A percentile compares a stretch with the other conserved stretches of the same genome.
phyloP scores from a whole-genome alignment of 177 flowering plant species.

The Vitis hybrid region DNA sequence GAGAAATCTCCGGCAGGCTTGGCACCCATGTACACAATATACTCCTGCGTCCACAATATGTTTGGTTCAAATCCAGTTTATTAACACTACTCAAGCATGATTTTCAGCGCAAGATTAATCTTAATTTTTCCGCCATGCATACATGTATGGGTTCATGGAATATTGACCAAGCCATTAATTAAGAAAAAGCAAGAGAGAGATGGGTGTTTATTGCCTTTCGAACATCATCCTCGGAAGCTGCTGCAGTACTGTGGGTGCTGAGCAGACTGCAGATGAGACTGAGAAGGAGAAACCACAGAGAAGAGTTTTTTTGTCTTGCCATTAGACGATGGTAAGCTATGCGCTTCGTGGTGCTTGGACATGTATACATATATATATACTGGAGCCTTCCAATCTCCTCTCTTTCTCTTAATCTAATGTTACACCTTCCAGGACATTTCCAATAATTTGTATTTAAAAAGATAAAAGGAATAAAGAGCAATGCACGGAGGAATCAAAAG shows the following conservation, averaged over 20 bases:
- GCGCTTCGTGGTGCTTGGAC: not conserved
- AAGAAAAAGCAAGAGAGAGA: not conserved
- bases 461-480: no score
- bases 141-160: no score
- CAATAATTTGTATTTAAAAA: no score
- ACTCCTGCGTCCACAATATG: slow-evolving; percentile 26
- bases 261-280: slow-evolving; percentile 2
- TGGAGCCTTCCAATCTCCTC: no score
- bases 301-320: not conserved
- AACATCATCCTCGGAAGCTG: slow-evolving; percentile 10
- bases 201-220: slow-evolving; percentile 24
- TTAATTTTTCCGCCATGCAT: not conserved
- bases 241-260: not conserved
- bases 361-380: no score
- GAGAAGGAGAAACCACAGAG: slow-evolving; percentile 15
- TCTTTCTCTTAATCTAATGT: no score
- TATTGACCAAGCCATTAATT: no score
- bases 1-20: slow-evolving; percentile 29
- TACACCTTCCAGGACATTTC: no score
- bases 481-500: no score
- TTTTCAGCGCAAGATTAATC: no score
- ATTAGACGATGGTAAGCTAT: not conserved
- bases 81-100: not conserved
- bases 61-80: no score
- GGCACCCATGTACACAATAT: slow-evolving; percentile 56